A percentile compares a stretch with the other conserved stretches of the same genome.
These are phyloP conservation scores for Capronia americana DNA, from an alignment of 2,329 filamentous ascomycete genomes.

Conservation along the genomic window DNA sequence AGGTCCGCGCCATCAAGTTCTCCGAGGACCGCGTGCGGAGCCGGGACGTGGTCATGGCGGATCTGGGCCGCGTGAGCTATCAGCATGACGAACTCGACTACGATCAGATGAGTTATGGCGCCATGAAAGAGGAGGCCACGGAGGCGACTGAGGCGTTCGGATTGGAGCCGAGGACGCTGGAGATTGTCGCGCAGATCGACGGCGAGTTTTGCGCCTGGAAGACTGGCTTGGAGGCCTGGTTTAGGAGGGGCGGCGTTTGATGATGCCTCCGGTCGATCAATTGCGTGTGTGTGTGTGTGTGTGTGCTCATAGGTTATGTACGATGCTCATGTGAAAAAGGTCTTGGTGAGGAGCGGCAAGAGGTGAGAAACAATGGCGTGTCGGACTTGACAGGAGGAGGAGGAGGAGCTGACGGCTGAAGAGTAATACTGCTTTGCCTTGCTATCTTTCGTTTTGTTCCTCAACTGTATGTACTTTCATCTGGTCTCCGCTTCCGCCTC, in stretches of 20 bases:
- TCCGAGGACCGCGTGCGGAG: slow-evolving; percentile 3
- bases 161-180: slow-evolving; percentile 21
- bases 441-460: too few species aligned
- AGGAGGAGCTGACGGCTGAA: too few species aligned
- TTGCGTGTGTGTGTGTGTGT: background rate
- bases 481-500: too few species aligned
- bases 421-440: too few species aligned
- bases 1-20: slow-evolving; percentile 21
- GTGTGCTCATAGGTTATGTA: too few species aligned
- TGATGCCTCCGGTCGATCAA: background rate
- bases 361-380: too few species aligned
- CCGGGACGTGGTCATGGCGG: slow-evolving; percentile 7
- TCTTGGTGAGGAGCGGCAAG: background rate
- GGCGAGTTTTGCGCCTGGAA: slow-evolving; percentile 27
- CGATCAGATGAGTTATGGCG: background rate
- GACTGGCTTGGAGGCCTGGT: slow-evolving; percentile 26
- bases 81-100: slow-evolving; percentile 7
- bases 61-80: slow-evolving; percentile 4
- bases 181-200: slow-evolving; percentile 21
- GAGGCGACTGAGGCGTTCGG: slow-evolving; percentile 10
- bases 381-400: too few species aligned
- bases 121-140: background rate
- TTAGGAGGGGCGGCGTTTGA: slow-evolving; percentile 23
- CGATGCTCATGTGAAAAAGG: too few species aligned
- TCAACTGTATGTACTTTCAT: too few species aligned